Conservation (phyloP, 2,329 filamentous ascomycete species). For the Diplodia corticola region DNA sequence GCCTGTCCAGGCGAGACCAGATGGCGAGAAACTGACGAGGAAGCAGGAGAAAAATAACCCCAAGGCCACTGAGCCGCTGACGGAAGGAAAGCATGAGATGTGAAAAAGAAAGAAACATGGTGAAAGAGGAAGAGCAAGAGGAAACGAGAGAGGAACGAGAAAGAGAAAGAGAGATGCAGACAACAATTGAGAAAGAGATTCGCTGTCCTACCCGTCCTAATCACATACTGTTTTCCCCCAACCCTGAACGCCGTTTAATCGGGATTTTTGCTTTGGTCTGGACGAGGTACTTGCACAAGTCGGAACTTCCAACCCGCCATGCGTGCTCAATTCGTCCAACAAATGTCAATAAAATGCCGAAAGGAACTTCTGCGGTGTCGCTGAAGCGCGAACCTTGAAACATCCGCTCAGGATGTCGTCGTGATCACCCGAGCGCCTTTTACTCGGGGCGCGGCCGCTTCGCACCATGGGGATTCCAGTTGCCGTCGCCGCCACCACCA, state of each 20-base stretch:
- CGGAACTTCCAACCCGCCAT: neutral
- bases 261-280: conserved; percentile 1
- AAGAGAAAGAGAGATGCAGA: neutral
- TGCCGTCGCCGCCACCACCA: conserved; percentile 52
- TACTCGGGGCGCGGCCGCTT: conserved; percentile 76
- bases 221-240: conserved; percentile 12
- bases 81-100: neutral
- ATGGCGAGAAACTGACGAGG: neutral
- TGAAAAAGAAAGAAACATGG: neutral
- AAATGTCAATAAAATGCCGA: neutral
- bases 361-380: neutral
- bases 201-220: conserved; percentile 4
- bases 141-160: neutral
- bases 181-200: neutral
- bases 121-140: neutral
- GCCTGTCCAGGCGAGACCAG: neutral
- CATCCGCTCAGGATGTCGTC: neutral
- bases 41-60: neutral
- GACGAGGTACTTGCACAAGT: neutral
- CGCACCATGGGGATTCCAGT: conserved; percentile 78
- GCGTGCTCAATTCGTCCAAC: neutral
- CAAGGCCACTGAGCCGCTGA: neutral
- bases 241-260: conserved; percentile 11
- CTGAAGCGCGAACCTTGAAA: neutral
- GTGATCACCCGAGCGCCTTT: conserved; percentile 7